Evolutionary conservation across 1,284 basidiomycete species (phyloP).

Genomic region (Ganoderma sinense): DNA sequence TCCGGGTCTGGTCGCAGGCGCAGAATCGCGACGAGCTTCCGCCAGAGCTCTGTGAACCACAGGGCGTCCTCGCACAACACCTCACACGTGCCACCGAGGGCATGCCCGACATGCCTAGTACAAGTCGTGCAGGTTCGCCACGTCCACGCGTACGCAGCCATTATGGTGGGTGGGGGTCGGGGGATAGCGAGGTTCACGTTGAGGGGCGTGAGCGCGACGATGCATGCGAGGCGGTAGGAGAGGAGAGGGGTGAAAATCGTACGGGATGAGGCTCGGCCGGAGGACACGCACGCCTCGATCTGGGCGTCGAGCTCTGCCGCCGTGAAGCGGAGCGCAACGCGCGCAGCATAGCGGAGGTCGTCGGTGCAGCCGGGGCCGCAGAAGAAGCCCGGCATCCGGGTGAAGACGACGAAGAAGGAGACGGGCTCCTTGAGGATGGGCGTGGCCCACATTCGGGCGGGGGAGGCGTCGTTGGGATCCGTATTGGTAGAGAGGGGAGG

Average conservation of each 20-base stretch:
- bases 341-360: neutral
- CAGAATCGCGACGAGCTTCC: neutral
- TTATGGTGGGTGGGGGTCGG: neutral
- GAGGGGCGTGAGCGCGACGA: neutral
- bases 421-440: neutral
- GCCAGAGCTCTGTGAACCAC: neutral
- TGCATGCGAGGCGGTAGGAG: neutral
- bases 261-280: no score
- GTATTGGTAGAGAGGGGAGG: neutral
- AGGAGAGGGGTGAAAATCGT: neutral
- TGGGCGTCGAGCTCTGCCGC: neutral
- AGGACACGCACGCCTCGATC: neutral
- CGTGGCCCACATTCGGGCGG: no score
- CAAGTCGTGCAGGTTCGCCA: neutral
- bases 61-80: neutral
- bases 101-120: neutral
- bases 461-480: no score
- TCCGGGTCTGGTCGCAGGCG: neutral
- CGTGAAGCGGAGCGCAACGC: neutral
- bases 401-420: neutral
- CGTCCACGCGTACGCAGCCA: neutral
- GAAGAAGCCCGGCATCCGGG: neutral
- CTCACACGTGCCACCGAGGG: neutral
- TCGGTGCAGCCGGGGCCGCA: neutral
- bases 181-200: neutral